Evolutionary conservation across 768 basidiomycete genomes (phyloP).

Genomic region (Krasilnikovozyma curviuscula): DNA sequence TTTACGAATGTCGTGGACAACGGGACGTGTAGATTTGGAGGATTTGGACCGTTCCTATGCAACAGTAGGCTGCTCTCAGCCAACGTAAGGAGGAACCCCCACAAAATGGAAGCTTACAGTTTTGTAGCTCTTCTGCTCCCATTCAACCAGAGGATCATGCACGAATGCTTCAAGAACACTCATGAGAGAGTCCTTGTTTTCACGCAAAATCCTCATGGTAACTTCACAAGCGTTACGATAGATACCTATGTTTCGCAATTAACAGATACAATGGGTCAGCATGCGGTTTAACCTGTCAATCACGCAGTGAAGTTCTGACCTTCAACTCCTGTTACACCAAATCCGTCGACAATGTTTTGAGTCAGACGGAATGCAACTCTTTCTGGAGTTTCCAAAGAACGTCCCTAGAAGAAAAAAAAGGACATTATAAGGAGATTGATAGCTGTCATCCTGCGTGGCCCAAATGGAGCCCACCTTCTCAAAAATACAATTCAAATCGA

Average conservation of each 20-base stretch:
- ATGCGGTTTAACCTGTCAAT: too few relatives aligned
- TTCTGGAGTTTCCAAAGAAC: conserved; percentile 68
- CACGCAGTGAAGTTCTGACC: conserved; percentile 29
- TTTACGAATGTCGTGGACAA: conserved; percentile 34
- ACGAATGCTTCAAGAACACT: conserved; percentile 90
- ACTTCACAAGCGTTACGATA: conserved; percentile 83
- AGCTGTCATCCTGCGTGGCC: neutral
- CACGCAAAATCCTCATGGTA: conserved; percentile 63
- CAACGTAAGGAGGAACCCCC: neutral
- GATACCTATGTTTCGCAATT: conserved; percentile 38
- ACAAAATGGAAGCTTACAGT: conserved; percentile 9
- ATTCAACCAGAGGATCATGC: conserved; percentile 91
- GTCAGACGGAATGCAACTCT: conserved; percentile 86
- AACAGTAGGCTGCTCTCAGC: conserved; percentile 5
- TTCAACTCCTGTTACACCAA: conserved; percentile 85
- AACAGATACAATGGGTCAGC: conserved; percentile 4
- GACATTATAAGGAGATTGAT: neutral
- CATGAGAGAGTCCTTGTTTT: conserved; percentile 83
- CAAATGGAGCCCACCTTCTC: conserved; percentile 45
- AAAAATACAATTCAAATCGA: conserved; percentile 95
- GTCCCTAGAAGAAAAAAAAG: conserved; percentile 35
- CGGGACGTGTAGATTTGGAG: neutral
- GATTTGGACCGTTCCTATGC: conserved; percentile 5
- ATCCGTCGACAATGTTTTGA: conserved; percentile 74
- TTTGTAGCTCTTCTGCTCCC: conserved; percentile 43